Conservation (phyloP, 2,329 filamentous ascomycete genomes). For the Cladosporium sp. region DNA sequence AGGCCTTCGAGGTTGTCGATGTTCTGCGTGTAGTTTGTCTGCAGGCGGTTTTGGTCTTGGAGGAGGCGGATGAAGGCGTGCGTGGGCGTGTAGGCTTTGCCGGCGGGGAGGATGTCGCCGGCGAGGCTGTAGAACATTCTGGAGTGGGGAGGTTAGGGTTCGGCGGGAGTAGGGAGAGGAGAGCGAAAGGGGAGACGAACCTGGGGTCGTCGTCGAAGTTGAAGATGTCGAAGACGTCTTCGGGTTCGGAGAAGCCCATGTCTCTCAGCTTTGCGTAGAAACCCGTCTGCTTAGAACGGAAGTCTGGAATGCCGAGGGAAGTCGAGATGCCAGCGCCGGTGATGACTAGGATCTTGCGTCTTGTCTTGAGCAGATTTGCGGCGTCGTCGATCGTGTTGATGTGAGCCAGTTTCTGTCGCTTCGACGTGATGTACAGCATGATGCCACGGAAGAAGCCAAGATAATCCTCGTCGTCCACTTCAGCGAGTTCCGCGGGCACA, state of each 20-base stretch:
- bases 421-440: conserved; percentile 4
- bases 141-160: not conserved
- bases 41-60: conserved; percentile 78
- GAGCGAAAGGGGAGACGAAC: not conserved
- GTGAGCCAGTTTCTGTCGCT: conserved; percentile 64
- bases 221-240: conserved; percentile 90
- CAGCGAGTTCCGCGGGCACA: not conserved
- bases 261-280: conserved; percentile 81
- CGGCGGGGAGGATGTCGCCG: conserved; percentile 78
- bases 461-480: conserved; percentile 4
- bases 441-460: conserved; percentile 3
- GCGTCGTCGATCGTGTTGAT: conserved; percentile 89
- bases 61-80: conserved; percentile 90
- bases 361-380: conserved; percentile 64
- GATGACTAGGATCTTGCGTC: conserved; percentile 82
- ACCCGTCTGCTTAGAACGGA: conserved; percentile 86
- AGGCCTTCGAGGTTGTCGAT: conserved; percentile 82
- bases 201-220: conserved; percentile 76
- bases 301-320: conserved; percentile 93
- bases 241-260: conserved; percentile 73
- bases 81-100: conserved; percentile 78
- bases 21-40: conserved; percentile 98
- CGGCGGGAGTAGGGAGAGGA: not conserved
- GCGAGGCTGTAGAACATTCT: conserved; percentile 83
- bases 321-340: conserved; percentile 96